Percentiles rank a stretch among this genome's conserved stretches.
These are phyloP conservation scores for Tricholoma sp. DNA, from an alignment of 768 basidiomycete genomes.

Conservation along the genomic window DNA sequence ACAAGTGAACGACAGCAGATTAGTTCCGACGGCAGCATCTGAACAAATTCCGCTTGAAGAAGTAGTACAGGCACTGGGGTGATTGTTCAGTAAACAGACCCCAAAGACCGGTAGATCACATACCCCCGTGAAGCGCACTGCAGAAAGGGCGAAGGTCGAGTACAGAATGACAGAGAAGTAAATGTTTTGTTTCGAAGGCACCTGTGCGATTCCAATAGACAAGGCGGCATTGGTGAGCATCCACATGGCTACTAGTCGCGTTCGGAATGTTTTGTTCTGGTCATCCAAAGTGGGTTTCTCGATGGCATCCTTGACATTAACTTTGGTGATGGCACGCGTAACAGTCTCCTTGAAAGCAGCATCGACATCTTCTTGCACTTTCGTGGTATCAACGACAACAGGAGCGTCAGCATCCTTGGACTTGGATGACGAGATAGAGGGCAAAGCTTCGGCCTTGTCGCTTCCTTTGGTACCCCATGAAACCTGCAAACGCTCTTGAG, in stretches of 20 bases:
- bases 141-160: slow-evolving; percentile 69
- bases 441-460: slow-evolving; percentile 90
- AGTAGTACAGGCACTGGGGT: slow-evolving; percentile 73
- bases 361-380: slow-evolving; percentile 85
- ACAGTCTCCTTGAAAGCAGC: slow-evolving; percentile 90
- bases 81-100: not conserved
- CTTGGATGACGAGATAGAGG: slow-evolving; percentile 85
- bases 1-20: not conserved
- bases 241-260: slow-evolving; percentile 80
- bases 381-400: slow-evolving; percentile 83
- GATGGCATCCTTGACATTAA: slow-evolving; percentile 55
- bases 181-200: slow-evolving; percentile 39
- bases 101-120: slow-evolving; percentile 22
- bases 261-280: slow-evolving; percentile 89
- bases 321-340: slow-evolving; percentile 76
- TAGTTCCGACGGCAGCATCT: slow-evolving; percentile 74
- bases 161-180: slow-evolving; percentile 81
- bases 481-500: slow-evolving; percentile 37
- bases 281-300: slow-evolving; percentile 88
- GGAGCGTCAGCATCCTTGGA: slow-evolving; percentile 65
- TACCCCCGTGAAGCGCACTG: slow-evolving; percentile 74
- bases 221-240: slow-evolving; percentile 67
- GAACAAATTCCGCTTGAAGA: slow-evolving; percentile 80
- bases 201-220: slow-evolving; percentile 55
- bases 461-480: slow-evolving; percentile 96